Base-by-base conservation (phyloP, 2,329 filamentous ascomycete genomes). In the Fonsecaea multimorphosa region DNA sequence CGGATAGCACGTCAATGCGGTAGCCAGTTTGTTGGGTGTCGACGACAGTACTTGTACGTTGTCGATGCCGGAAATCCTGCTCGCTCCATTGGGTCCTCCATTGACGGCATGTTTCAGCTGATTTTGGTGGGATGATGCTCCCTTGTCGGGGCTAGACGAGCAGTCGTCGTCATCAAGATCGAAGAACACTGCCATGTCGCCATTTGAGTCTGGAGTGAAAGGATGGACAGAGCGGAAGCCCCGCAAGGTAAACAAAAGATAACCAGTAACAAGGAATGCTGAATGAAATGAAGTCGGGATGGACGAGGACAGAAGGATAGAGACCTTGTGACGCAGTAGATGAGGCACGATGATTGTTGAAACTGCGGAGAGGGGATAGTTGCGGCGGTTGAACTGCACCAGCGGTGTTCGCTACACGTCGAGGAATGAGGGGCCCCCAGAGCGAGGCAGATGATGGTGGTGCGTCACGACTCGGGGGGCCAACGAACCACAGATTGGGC, bases 1-100 rank as follows among this genome's bases (percentile, higher is more conserved):
- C 81, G 81, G 81, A 74, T 83, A 83, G 72, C 81, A 83, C 61
- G 78, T 78, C 72, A 83, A 71, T 59, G 78, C 78, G 64, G 77
- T 77, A 44, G 79, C 79, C 66, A 82, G 78, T 31, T 61, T 62
- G 40, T 65, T 64, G 56, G 36, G 31, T 11, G 34, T 61, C 51
- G 44, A 24, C 8, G 55, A 27, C 19, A 58, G 40, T 29, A 51
- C 46, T 40, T 52, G 53, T 31, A 53, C 40, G 22, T 52, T 57
- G 49, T 56, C 31, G 22, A 32, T 34, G 31, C n/a, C 38, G 36
- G 6, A 24, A 22, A 11, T 27, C 5, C 32, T 38, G 46, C 56
- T 53, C 22, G 34, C 32, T 54, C 36, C 16, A 36, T 8, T 49
- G 9, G 64, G 38, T 22, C 31, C 61, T 61, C 61, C 52, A 31